A percentile compares a stretch with the other conserved stretches of the same genome.
Conservation (phyloP, 2,329 filamentous ascomycete genomes). For the Diaporthe aspalathi region DNA sequence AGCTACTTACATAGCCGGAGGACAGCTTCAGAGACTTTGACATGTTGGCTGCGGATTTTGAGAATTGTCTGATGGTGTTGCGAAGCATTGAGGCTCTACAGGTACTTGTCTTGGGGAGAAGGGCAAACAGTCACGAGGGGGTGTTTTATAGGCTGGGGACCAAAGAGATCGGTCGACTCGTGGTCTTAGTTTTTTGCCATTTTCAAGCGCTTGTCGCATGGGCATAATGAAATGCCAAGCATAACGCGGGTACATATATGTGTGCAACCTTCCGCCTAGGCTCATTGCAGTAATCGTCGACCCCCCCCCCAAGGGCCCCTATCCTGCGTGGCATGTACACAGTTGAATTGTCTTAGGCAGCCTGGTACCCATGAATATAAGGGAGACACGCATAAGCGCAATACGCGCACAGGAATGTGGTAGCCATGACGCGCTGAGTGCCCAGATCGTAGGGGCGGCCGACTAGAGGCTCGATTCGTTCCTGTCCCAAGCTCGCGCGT, state of each 20-base stretch:
- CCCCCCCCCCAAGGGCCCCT: background rate
- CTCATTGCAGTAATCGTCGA: background rate
- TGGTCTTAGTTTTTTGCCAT: slow-evolving; percentile 7
- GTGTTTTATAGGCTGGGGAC: background rate
- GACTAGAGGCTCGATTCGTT: background rate
- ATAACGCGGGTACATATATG: slow-evolving; percentile 23
- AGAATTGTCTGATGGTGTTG: slow-evolving; percentile 32
- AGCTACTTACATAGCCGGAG: slow-evolving; percentile 50
- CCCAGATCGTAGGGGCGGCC: background rate
- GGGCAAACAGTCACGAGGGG: background rate
- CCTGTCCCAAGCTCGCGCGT: background rate
- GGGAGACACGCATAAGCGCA: background rate
- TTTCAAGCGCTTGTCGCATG: slow-evolving; percentile 14
- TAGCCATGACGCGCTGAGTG: slow-evolving; percentile 31
- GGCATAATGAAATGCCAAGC: slow-evolving; percentile 10
- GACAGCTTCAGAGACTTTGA: slow-evolving; percentile 46
- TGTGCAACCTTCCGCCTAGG: background rate
- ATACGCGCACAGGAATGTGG: background rate
- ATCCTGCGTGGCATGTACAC: background rate
- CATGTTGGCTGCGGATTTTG: slow-evolving; percentile 33
- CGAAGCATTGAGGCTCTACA: slow-evolving; percentile 35
- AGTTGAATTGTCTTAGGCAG: background rate
- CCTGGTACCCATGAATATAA: background rate
- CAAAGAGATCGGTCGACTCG: slow-evolving; percentile 12
- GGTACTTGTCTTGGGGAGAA: background rate